phyloP scores from a whole-genome alignment of 1,284 basidiomycete genomes.

The Cryptococcus sp. region DNA sequence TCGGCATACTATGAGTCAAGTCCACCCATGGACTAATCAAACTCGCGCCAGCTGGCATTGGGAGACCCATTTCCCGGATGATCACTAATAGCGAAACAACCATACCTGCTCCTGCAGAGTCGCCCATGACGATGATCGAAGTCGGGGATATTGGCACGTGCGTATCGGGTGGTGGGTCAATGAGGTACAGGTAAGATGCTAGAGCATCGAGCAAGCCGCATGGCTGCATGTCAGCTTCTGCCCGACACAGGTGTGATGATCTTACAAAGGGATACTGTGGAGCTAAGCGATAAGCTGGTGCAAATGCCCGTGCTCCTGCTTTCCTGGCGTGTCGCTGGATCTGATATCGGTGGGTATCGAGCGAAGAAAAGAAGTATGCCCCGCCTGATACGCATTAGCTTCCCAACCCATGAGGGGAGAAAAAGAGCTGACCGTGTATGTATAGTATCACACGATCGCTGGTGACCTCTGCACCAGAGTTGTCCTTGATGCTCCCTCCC shows the following conservation, averaged over 20 bases:
- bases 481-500: constrained; percentile 30
- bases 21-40: constrained; percentile 90
- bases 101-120: constrained; percentile 89
- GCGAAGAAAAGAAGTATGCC: constrained; percentile 46
- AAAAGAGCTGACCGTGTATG: constrained; percentile 36
- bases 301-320: constrained; percentile 72
- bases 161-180: constrained; percentile 62
- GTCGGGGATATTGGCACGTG: constrained; percentile 74
- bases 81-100: constrained; percentile 78
- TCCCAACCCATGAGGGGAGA: not conserved
- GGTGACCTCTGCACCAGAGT: constrained; percentile 30
- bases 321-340: constrained; percentile 85
- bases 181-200: constrained; percentile 59
- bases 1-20: constrained; percentile 88
- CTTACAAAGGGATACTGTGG: constrained; percentile 95
- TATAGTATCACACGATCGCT: constrained; percentile 47
- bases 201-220: constrained; percentile 48
- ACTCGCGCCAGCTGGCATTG: constrained; percentile 76
- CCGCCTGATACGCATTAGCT: constrained; percentile 31
- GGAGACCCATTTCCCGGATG: constrained; percentile 77
- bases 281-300: constrained; percentile 79
- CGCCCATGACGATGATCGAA: constrained; percentile 79
- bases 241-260: constrained; percentile 24
- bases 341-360: constrained; percentile 57
- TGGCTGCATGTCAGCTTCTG: constrained; percentile 41